Percentiles rank a stretch among this genome's conserved stretches.
These are phyloP conservation scores for Pyrus hybrid DNA, from an alignment of 331 rosid genomes.

Conservation along the genomic window DNA sequence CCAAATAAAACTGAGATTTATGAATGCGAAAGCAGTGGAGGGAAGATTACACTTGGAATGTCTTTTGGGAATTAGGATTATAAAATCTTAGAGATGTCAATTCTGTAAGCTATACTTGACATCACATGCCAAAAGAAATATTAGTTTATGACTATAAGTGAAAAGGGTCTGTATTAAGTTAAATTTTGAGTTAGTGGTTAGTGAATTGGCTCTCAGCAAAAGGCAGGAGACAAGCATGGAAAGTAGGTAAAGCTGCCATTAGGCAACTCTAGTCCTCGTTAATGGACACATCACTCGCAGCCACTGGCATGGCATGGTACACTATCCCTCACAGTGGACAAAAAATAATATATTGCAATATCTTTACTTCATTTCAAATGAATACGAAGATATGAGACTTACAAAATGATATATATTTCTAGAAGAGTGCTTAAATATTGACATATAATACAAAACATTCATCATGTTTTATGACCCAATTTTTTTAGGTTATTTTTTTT, in stretches of 20 bases:
- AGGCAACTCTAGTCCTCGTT: conserved; percentile 8
- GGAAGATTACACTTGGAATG: conserved; percentile 34
- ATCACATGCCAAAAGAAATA: conserved; percentile 45
- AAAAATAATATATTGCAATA: neutral
- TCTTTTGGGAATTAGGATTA: conserved; percentile 20
- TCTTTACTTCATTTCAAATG: neutral
- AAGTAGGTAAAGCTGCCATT: conserved; percentile 46
- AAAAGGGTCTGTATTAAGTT: neutral
- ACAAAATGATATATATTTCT: neutral
- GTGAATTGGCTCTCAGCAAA: conserved; percentile 40
- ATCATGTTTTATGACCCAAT: neutral
- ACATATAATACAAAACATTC: neutral
- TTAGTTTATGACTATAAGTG: conserved; percentile 8
- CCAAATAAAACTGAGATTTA: conserved; percentile 12
- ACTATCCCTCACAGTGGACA: conserved; percentile 26
- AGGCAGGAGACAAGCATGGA: conserved; percentile 30
- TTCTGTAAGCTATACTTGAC: conserved; percentile 57
- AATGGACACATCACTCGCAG: conserved; percentile 62
- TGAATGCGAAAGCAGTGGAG: conserved; percentile 17
- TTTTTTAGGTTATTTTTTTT: neutral
- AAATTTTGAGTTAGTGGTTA: conserved; percentile 30
- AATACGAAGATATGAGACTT: neutral
- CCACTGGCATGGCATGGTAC: conserved; percentile 30
- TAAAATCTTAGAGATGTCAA: conserved; percentile 42
- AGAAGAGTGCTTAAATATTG: neutral